These are phyloP conservation scores for Aspergillus brunneoviolaceus DNA, from an alignment of 2,329 filamentous ascomycete genomes.

Conservation along the genomic window DNA sequence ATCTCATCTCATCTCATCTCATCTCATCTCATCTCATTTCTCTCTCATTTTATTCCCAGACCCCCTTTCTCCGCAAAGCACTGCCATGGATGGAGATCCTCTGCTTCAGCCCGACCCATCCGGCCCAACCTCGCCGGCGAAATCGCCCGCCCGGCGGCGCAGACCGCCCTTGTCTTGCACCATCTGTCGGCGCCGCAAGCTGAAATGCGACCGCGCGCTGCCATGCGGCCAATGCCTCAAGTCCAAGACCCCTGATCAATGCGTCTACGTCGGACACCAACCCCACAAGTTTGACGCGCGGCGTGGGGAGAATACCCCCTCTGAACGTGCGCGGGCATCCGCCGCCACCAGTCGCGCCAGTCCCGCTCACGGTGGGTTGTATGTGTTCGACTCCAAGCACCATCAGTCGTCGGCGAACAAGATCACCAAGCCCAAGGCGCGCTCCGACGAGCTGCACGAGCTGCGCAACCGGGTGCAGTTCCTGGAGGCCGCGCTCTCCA, in stretches of 20 bases:
- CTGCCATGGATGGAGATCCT: slow-evolving; percentile 11
- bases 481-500: slow-evolving; percentile 29
- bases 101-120: neutral
- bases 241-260: slow-evolving; percentile 52
- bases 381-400: slow-evolving; percentile 36
- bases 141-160: slow-evolving; percentile 50
- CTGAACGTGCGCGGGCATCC: slow-evolving; percentile 8
- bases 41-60: too few species aligned
- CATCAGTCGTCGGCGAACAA: slow-evolving; percentile 22
- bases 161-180: slow-evolving; percentile 67
- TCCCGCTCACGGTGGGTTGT: slow-evolving; percentile 25
- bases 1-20: neutral
- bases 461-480: slow-evolving; percentile 28
- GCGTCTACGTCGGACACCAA: slow-evolving; percentile 49
- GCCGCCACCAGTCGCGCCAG: slow-evolving; percentile 16
- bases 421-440: slow-evolving; percentile 24
- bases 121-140: slow-evolving; percentile 2
- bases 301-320: slow-evolving; percentile 4
- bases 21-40: neutral
- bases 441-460: slow-evolving; percentile 31
- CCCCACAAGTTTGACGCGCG: slow-evolving; percentile 5
- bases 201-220: slow-evolving; percentile 65
- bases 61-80: neutral
- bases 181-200: slow-evolving; percentile 61
- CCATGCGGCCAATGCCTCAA: slow-evolving; percentile 65